A percentile compares a stretch with the other conserved stretches of the same genome.
Evolutionary conservation across 371 early-diverging fungal genomes (phyloP).

Genomic region (Apophysomyces trapeziformis): DNA sequence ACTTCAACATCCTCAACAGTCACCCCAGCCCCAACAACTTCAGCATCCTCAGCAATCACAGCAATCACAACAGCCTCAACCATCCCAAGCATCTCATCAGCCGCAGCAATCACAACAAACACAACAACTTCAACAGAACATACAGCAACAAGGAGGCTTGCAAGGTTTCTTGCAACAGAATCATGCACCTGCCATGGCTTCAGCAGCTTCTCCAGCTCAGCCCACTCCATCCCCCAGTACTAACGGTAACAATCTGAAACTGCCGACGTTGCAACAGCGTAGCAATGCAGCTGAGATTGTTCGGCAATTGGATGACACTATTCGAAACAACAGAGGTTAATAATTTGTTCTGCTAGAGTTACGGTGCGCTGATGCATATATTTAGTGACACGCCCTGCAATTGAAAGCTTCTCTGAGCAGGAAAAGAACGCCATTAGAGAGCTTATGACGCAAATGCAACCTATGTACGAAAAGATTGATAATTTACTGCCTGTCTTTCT

Average conservation of each 20-base stretch:
- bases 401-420: conserved; percentile 46
- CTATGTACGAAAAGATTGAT: conserved; percentile 51
- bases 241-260: not conserved
- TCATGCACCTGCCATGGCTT: not conserved
- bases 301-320: conserved; percentile 48
- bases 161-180: conserved; percentile 4
- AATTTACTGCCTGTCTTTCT: conserved; percentile 49
- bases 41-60: conserved; percentile 10
- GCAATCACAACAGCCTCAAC: conserved; percentile 17
- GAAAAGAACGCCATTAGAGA: conserved; percentile 55
- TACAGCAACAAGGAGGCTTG: conserved; percentile 17
- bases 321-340: conserved; percentile 49
- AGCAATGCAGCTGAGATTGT: conserved; percentile 43
- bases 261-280: conserved; percentile 21
- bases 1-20: conserved; percentile 10
- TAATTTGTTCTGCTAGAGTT: not conserved
- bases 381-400: conserved; percentile 29
- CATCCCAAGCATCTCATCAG: conserved; percentile 15
- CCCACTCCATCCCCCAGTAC: conserved; percentile 2
- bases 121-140: conserved; percentile 24
- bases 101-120: conserved; percentile 16
- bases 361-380: not conserved
- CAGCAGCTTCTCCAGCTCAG: conserved; percentile 7
- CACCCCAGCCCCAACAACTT: conserved; percentile 21
- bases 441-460: conserved; percentile 43